Conservation (phyloP, 148 eudicot genomes). For the Dianthus caryophyllus region DNA sequence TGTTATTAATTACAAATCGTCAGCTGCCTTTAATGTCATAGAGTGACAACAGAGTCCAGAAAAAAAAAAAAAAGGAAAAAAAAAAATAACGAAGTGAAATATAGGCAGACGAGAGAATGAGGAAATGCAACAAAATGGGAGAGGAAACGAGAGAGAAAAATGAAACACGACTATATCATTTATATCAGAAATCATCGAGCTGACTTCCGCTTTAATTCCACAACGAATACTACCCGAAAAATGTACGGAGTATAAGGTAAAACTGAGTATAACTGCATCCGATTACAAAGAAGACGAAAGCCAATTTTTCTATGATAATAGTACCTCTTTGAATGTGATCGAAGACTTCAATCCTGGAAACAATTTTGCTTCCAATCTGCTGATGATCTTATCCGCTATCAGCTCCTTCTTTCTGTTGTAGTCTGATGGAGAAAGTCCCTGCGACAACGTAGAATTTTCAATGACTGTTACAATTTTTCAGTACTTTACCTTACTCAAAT, state of each 20-base stretch:
- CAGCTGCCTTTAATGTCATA: not conserved
- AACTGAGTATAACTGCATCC: not conserved
- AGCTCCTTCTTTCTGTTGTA: constrained; percentile 83
- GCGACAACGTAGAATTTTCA: constrained; percentile 10
- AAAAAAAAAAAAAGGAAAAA: not conserved
- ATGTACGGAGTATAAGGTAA: no score
- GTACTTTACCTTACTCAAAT: constrained; percentile 4
- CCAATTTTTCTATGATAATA: not conserved
- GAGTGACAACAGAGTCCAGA: not conserved
- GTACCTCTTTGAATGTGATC: constrained; percentile 85
- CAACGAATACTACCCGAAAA: not conserved
- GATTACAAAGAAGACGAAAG: not conserved
- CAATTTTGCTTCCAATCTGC: constrained; percentile 79
- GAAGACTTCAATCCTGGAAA: constrained; percentile 90
- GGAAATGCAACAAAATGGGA: not conserved
- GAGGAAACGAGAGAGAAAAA: not conserved
- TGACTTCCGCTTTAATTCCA: not conserved
- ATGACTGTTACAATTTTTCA: not conserved
- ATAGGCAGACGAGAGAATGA: not conserved
- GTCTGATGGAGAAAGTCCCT: constrained; percentile 70
- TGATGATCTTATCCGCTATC: constrained; percentile 70
- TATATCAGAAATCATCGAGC: not conserved
- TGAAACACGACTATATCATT: not conserved
- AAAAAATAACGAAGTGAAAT: not conserved
- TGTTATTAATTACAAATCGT: not conserved